These are phyloP conservation scores for Bocquillonia castaneifolia DNA, from an alignment of 441 rosid species.

Conservation along the genomic window DNA sequence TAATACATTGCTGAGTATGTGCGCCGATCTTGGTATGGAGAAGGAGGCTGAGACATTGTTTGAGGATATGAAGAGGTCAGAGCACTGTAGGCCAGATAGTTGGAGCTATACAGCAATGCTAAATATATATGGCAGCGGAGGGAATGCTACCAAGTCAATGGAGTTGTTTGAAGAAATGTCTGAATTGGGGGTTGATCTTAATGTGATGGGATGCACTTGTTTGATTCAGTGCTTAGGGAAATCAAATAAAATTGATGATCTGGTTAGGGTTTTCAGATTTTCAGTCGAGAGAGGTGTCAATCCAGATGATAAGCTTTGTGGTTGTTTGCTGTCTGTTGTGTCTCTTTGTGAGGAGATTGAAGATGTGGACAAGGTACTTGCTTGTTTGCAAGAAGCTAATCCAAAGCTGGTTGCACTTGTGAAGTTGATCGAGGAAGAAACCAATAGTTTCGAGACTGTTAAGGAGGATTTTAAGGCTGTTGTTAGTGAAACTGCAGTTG, in stretches of 20 bases:
- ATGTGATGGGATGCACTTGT: conserved; percentile 91
- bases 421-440: conserved; percentile 45
- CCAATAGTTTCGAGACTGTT: conserved; percentile 38
- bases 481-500: conserved; percentile 49
- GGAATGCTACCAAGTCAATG: conserved; percentile 67
- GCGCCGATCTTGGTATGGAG: conserved; percentile 80
- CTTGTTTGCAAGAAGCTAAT: conserved; percentile 63
- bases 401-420: conserved; percentile 53
- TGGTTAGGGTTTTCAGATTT: conserved; percentile 54
- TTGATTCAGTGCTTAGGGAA: conserved; percentile 82
- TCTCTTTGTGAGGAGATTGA: conserved; percentile 53
- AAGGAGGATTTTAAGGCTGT: conserved; percentile 62
- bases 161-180: conserved; percentile 63
- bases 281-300: conserved; percentile 51
- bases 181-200: conserved; percentile 44
- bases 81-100: conserved; percentile 57
- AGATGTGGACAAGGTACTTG: conserved; percentile 54
- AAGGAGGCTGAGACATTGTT: conserved; percentile 84
- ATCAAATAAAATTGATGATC: conserved; percentile 58
- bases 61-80: conserved; percentile 66
- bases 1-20: conserved; percentile 86
- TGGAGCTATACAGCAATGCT: conserved; percentile 91
- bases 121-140: conserved; percentile 71
- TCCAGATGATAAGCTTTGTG: conserved; percentile 82
- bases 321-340: conserved; percentile 76